phyloP scores from a whole-genome alignment of 192 early-diverging fungal genomes.

The Globomyces pollinis-pini region DNA sequence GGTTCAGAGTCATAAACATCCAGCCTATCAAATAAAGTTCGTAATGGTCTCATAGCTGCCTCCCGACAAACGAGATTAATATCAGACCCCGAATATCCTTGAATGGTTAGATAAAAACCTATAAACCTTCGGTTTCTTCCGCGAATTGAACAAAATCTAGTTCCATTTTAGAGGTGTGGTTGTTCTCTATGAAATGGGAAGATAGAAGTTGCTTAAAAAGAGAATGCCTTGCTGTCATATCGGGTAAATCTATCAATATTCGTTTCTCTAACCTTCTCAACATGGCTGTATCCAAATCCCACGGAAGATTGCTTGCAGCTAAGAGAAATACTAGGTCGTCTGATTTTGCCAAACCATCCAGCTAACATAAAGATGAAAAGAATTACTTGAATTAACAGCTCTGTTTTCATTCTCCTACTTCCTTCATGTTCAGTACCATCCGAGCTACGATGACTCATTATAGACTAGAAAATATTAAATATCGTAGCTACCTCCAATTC shows the following conservation, averaged over 20 bases:
- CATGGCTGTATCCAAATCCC: slow-evolving; percentile 54
- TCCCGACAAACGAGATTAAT: slow-evolving; percentile 52
- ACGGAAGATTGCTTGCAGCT: slow-evolving; percentile 48
- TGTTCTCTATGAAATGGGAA: slow-evolving; percentile 17
- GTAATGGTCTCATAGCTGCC: slow-evolving; percentile 45
- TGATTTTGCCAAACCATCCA: slow-evolving; percentile 45
- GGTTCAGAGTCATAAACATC: slow-evolving; percentile 24
- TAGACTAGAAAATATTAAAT: too few relatives aligned
- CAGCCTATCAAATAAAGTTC: slow-evolving; percentile 38
- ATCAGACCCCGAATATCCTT: slow-evolving; percentile 49
- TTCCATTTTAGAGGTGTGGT: slow-evolving; percentile 10
- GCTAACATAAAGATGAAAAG: slow-evolving; percentile 10
- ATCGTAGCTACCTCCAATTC: too few relatives aligned
- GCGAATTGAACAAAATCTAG: slow-evolving; percentile 37
- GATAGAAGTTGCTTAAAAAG: slow-evolving; percentile 27
- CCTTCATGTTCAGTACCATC: slow-evolving; percentile 51
- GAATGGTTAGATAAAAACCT: too few relatives aligned
- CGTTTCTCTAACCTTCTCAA: slow-evolving; percentile 47
- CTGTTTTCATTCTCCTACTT: slow-evolving; percentile 53
- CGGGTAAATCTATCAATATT: slow-evolving; percentile 45
- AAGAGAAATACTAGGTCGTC: slow-evolving; percentile 40
- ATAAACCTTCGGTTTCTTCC: slow-evolving; percentile 25
- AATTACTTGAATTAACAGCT: slow-evolving; percentile 41
- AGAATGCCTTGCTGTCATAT: slow-evolving; percentile 21
- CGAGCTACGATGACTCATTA: slow-evolving; percentile 44